Evolutionary conservation across 1,284 basidiomycete species (phyloP).

Genomic region (Leccinum fuscescens): DNA sequence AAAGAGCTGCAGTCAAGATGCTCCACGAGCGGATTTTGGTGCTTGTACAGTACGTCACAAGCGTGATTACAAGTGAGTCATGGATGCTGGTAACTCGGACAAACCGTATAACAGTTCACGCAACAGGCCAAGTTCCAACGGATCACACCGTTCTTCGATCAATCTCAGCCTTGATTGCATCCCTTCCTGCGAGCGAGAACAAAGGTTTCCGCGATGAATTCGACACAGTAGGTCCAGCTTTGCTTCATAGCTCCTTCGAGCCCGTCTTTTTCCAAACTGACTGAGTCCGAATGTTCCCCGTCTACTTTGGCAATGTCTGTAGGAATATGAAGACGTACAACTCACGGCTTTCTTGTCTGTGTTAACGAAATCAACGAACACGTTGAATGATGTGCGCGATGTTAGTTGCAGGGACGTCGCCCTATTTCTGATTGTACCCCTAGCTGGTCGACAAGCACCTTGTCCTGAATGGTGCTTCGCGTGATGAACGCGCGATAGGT

Average conservation of each 20-base stretch:
- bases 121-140: slow-evolving; percentile 58
- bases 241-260: neutral
- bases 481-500: slow-evolving; percentile 45
- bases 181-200: slow-evolving; percentile 82
- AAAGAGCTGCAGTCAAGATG: slow-evolving; percentile 95
- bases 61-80: slow-evolving; percentile 68
- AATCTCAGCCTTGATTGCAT: slow-evolving; percentile 81
- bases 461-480: slow-evolving; percentile 43
- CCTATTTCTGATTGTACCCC: slow-evolving; percentile 10
- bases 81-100: neutral
- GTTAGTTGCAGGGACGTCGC: neutral
- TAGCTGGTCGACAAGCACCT: slow-evolving; percentile 72
- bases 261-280: neutral
- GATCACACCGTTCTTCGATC: slow-evolving; percentile 85
- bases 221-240: slow-evolving; percentile 58
- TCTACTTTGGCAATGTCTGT: slow-evolving; percentile 8
- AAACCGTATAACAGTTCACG: slow-evolving; percentile 3
- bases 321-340: slow-evolving; percentile 97
- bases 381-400: slow-evolving; percentile 80
- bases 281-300: neutral
- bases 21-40: slow-evolving; percentile 86
- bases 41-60: slow-evolving; percentile 79
- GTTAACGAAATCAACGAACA: slow-evolving; percentile 84
- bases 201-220: slow-evolving; percentile 82
- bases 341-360: slow-evolving; percentile 86